phyloP scores from a whole-genome alignment of 345 rosid species.

The Garcia nutans region DNA sequence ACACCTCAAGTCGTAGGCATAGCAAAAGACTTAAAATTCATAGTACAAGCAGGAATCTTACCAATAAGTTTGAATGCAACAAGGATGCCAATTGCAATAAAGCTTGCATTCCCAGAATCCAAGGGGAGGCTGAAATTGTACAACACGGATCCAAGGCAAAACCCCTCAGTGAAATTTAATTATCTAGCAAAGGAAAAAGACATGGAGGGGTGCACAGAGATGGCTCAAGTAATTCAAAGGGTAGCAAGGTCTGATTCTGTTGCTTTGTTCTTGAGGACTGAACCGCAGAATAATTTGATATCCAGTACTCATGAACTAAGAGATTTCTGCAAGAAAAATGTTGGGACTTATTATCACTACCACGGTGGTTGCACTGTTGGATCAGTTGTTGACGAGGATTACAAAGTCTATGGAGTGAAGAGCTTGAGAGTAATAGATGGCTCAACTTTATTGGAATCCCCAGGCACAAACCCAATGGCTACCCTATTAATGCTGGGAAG shows the following conservation, averaged over 20 bases:
- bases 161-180: conserved; percentile 67
- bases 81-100: conserved; percentile 52
- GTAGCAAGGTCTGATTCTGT: conserved; percentile 60
- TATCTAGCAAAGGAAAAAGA: conserved; percentile 55
- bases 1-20: conserved; percentile 70
- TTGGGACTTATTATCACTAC: conserved; percentile 61
- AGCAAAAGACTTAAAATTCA: conserved; percentile 47
- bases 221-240: conserved; percentile 50
- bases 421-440: conserved; percentile 69
- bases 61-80: conserved; percentile 48
- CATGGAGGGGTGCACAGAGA: conserved; percentile 48
- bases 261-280: conserved; percentile 40
- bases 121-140: conserved; percentile 57
- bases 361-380: conserved; percentile 68
- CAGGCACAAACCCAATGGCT: conserved; percentile 86
- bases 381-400: conserved; percentile 54
- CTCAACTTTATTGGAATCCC: conserved; percentile 68
- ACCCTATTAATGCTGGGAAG: conserved; percentile 73
- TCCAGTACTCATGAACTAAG: conserved; percentile 35
- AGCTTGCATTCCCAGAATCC: conserved; percentile 65
- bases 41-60: conserved; percentile 51
- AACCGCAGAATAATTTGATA: conserved; percentile 30
- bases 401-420: conserved; percentile 48
- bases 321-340: conserved; percentile 57
- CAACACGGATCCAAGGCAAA: conserved; percentile 54